Evolutionary conservation across 225 moss, liverwort and hornwort species (phyloP).

Genomic region (Physcomitrellopsis africana): DNA sequence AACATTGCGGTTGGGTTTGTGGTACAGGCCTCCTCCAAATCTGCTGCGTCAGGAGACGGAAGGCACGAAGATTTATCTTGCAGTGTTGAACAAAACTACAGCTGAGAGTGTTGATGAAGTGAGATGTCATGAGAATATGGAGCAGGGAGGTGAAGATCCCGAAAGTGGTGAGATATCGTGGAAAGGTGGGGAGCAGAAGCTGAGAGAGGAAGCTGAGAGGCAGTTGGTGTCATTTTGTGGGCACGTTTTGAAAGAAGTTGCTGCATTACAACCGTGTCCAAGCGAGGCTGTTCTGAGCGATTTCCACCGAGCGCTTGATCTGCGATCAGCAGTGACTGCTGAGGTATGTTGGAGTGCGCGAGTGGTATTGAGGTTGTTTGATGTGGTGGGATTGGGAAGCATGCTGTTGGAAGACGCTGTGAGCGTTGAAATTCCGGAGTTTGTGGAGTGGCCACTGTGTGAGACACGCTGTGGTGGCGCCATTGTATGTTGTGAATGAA

Average conservation of each 20-base stretch:
- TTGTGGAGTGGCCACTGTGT: not conserved
- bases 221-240: slow-evolving; percentile 78
- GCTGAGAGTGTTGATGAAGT: slow-evolving; percentile 30
- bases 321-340: slow-evolving; percentile 79
- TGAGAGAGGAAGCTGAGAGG: slow-evolving; percentile 76
- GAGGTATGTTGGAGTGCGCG: slow-evolving; percentile 44
- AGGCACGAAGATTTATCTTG: slow-evolving; percentile 75
- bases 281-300: slow-evolving; percentile 78
- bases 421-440: not conserved
- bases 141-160: not conserved
- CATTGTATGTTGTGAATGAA: not conserved
- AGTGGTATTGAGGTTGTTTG: not conserved
- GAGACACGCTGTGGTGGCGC: not conserved
- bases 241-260: slow-evolving; percentile 80
- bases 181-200: slow-evolving; percentile 56
- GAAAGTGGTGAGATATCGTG: slow-evolving; percentile 35
- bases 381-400: not conserved
- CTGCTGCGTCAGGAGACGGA: slow-evolving; percentile 82
- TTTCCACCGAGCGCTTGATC: slow-evolving; percentile 65
- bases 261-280: slow-evolving; percentile 68
- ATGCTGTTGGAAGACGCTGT: not conserved
- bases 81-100: slow-evolving; percentile 62
- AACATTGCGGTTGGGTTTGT: slow-evolving; percentile 17
- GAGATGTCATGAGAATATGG: too few species aligned
- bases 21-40: slow-evolving; percentile 80